A percentile compares a stretch with the other conserved stretches of the same genome.
These are phyloP conservation scores for Pseudogymnoascus sp. DNA, from an alignment of 2,329 filamentous ascomycete genomes.

Conservation along the genomic window DNA sequence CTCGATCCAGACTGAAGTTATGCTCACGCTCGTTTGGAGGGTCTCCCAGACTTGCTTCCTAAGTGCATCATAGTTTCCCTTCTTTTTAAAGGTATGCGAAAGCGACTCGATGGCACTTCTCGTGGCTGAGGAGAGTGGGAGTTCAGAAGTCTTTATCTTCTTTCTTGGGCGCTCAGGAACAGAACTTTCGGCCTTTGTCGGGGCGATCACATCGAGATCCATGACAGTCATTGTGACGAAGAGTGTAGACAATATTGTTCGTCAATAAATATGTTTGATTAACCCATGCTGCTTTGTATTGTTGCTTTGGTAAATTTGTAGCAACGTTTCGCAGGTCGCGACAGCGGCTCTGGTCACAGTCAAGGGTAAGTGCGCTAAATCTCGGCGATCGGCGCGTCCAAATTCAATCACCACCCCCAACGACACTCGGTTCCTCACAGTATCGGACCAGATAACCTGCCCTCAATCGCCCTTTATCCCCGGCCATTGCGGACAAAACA, in stretches of 20 bases:
- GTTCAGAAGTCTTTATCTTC: slow-evolving; percentile 65
- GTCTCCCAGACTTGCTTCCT: slow-evolving; percentile 67
- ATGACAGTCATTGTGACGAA: neutral
- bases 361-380: slow-evolving; percentile 1
- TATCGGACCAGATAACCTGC: neutral
- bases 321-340: neutral
- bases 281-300: neutral
- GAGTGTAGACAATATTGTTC: neutral
- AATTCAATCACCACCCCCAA: slow-evolving; percentile 8
- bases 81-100: slow-evolving; percentile 78
- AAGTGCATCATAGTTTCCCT: slow-evolving; percentile 71
- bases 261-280: slow-evolving; percentile 4
- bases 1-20: neutral
- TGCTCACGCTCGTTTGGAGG: slow-evolving; percentile 29
- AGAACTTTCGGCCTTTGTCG: neutral
- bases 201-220: neutral
- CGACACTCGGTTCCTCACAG: slow-evolving; percentile 2
- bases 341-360: neutral
- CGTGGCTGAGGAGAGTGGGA: slow-evolving; percentile 66
- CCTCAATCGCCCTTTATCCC: neutral
- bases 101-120: slow-evolving; percentile 65
- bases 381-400: slow-evolving; percentile 6
- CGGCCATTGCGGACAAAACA: slow-evolving; percentile 3
- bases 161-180: slow-evolving; percentile 18
- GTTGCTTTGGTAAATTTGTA: neutral